phyloP scores from a whole-genome alignment of 176 grass and related monocot genomes.

The Rhipidocladum racemiflorum region DNA sequence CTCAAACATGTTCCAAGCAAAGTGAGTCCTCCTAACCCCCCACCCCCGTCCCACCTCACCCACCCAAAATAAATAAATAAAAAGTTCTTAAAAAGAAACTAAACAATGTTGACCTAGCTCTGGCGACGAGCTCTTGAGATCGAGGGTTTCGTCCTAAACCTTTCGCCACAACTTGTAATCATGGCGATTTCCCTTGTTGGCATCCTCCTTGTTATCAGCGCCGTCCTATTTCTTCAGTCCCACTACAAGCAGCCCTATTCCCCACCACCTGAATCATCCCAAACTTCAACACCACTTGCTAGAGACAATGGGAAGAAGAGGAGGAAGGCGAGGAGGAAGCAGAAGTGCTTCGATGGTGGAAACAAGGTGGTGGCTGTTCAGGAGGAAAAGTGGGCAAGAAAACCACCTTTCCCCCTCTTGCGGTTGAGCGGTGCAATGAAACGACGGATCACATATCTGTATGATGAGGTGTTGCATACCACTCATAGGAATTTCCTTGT shows the following conservation, averaged over 20 bases:
- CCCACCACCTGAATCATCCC: background rate
- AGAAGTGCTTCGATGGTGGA: background rate
- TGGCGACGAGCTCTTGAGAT: background rate
- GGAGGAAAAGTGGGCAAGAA: background rate
- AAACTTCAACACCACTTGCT: background rate
- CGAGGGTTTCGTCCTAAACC: background rate
- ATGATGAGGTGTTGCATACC: background rate
- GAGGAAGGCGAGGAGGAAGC: background rate
- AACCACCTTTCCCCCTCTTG: background rate
- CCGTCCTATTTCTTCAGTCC: background rate
- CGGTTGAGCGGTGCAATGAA: conserved; percentile 33
- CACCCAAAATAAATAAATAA: background rate
- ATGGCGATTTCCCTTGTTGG: background rate
- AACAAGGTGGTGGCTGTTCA: background rate
- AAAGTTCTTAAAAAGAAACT: background rate
- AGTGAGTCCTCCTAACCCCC: background rate
- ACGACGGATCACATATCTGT: conserved; percentile 6
- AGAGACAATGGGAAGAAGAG: conserved; percentile 9
- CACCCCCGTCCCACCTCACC: background rate
- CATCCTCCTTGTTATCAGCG: background rate
- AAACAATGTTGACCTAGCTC: conserved; percentile 8
- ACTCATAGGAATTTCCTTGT: background rate
- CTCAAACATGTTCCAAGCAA: background rate
- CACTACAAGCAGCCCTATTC: background rate
- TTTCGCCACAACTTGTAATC: background rate